Evolutionary conservation across 768 basidiomycete genomes (phyloP).

Genomic region (Auriculariales sp.): DNA sequence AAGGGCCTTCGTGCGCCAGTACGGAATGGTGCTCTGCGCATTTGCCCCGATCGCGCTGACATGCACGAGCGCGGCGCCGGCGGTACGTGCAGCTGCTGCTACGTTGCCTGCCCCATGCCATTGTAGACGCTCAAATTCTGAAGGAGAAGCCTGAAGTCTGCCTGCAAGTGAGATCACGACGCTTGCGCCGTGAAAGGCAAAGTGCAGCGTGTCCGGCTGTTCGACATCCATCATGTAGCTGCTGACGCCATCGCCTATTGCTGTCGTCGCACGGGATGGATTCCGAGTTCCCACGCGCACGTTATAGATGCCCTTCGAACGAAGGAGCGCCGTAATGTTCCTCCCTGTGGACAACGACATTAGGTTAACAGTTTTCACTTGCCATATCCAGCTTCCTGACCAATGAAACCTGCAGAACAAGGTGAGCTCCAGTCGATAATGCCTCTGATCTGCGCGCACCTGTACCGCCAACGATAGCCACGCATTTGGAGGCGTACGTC

Average conservation of each 20-base stretch:
- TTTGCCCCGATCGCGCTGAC: conserved; percentile 70
- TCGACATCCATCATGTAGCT: conserved; percentile 36
- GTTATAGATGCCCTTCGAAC: background rate
- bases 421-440: too few relatives aligned
- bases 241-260: background rate
- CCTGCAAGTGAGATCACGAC: conserved; percentile 59
- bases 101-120: conserved; percentile 55
- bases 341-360: background rate
- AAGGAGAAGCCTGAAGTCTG: conserved; percentile 40
- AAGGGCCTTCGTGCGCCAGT: conserved; percentile 45
- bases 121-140: conserved; percentile 46
- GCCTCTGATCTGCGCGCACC: too few relatives aligned
- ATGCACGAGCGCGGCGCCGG: conserved; percentile 46
- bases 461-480: background rate
- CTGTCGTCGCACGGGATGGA: background rate
- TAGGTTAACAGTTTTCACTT: background rate
- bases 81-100: conserved; percentile 33
- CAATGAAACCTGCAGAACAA: background rate
- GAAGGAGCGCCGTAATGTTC: background rate
- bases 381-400: background rate
- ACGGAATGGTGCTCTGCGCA: conserved; percentile 37
- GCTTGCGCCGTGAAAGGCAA: conserved; percentile 39
- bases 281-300: background rate
- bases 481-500: background rate
- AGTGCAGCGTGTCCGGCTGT: conserved; percentile 26